A percentile compares a stretch with the other conserved stretches of the same genome.
These are phyloP conservation scores for Hypholoma fasciculare DNA, from an alignment of 768 basidiomycete genomes.

Conservation along the genomic window DNA sequence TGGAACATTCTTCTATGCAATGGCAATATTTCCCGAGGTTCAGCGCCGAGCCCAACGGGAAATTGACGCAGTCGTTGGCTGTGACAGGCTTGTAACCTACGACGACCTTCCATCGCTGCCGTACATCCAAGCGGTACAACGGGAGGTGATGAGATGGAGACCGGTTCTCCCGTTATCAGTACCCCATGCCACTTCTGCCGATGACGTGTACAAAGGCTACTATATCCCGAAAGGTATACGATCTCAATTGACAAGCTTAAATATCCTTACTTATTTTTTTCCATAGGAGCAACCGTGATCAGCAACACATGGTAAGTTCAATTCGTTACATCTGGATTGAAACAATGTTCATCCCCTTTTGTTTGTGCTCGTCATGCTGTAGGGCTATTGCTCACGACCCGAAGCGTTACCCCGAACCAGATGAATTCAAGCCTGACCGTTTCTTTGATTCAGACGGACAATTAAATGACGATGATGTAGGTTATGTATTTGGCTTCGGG, in stretches of 20 bases:
- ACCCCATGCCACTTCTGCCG: not conserved
- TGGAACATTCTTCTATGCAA: not conserved
- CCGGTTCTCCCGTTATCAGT: not conserved
- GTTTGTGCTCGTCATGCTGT: not conserved
- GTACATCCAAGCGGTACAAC: not conserved
- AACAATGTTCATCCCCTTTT: too few relatives aligned
- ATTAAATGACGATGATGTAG: conserved; percentile 17
- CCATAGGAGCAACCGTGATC: not conserved
- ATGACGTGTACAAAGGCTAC: conserved; percentile 1
- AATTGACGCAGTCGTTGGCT: not conserved
- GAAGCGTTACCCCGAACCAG: conserved; percentile 29
- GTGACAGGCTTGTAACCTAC: not conserved
- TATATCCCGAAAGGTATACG: not conserved
- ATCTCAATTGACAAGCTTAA: not conserved
- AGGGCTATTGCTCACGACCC: conserved; percentile 34
- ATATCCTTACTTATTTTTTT: not conserved
- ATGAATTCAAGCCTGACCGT: conserved; percentile 35
- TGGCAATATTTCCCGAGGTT: not conserved
- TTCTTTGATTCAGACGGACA: conserved; percentile 24
- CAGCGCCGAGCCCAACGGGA: not conserved
- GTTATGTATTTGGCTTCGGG: conserved; percentile 27
- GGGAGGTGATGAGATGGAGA: not conserved
- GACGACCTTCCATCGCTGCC: not conserved
- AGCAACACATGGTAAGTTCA: not conserved
- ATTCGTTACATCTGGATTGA: too few relatives aligned